Evolutionary conservation across 2,329 filamentous ascomycete species (phyloP), one percentile per base, ranked within the genome.

Genomic region (Coleophoma cylindrospora): DNA sequence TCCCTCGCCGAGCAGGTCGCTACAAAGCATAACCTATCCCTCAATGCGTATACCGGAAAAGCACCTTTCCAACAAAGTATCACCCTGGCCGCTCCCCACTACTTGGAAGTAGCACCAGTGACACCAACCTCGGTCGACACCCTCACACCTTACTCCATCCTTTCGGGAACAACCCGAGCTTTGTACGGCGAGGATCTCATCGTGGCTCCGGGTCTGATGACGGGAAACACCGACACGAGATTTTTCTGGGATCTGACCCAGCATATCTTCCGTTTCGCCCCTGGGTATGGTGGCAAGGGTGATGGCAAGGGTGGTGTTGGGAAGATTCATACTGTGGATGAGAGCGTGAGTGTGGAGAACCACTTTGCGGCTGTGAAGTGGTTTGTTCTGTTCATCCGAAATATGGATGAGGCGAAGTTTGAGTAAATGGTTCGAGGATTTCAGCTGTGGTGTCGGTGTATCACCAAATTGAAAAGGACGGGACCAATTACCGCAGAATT

Each of bases 41-140:
- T 79, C n/a, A 65, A 71, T 47, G 70, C 70, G 2, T 79, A 77
- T 55, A 66, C 73, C 48, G 67, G 64, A 15, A 62, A 68, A 15
- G 60, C 27, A 10, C 47, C 47, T 17, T 15, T 15, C 34, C 33
- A 19, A 37, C 22, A 21, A 19, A 44, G 22, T 19, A 34, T 49
- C 41, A 37, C 38, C 13, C 15, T 34, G 12, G 17, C 38, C 17
- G n/a, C 32, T 14, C 27, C 34, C 13, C 37, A 34, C 27, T 12
- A 2, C 9, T 32, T 48, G 7, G 38, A 43, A n/a, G 45, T 40
- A n/a, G 45, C 45, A 40, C 45, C 45, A 13, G 36, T 47, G 17
- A 38, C 45, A 15, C 45, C 45, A 40, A 32, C 45, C 36, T 22
- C 21, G 13, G 36, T 37, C 36, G 12, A 37, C 10, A 22, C 21